These are phyloP conservation scores for Phytophthora sp. DNA, from an alignment of 352 stramenopile genomes.

Conservation along the genomic window DNA sequence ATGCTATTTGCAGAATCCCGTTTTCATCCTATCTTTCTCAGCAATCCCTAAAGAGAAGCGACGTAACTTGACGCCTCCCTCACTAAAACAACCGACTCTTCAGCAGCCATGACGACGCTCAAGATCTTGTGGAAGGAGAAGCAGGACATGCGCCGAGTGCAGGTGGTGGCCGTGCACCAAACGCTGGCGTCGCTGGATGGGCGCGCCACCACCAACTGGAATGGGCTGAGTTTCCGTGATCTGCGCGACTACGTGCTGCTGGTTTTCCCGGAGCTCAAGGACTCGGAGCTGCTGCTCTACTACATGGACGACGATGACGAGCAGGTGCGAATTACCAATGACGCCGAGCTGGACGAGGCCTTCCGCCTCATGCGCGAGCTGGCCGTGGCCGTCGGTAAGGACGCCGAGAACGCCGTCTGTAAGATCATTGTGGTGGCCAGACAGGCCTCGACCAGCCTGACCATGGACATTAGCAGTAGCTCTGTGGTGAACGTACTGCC, in stretches of 20 bases:
- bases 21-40: no score
- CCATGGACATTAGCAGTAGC: slow-evolving; percentile 37
- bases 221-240: slow-evolving; percentile 60
- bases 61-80: slow-evolving; percentile 3
- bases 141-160: slow-evolving; percentile 87
- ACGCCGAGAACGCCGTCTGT: slow-evolving; percentile 53
- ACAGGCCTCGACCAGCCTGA: slow-evolving; percentile 6
- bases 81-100: slow-evolving; percentile 29
- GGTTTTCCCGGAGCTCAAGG: slow-evolving; percentile 65
- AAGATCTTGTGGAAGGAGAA: slow-evolving; percentile 86
- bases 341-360: slow-evolving; percentile 77
- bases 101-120: slow-evolving; percentile 81
- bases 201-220: slow-evolving; percentile 35
- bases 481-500: slow-evolving; percentile 31
- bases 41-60: slow-evolving; percentile 4
- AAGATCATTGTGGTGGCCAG: slow-evolving; percentile 72
- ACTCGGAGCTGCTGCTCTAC: slow-evolving; percentile 66
- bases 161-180: slow-evolving; percentile 71
- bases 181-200: slow-evolving; percentile 55
- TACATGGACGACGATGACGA: slow-evolving; percentile 87
- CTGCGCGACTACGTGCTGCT: slow-evolving; percentile 72
- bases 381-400: slow-evolving; percentile 49
- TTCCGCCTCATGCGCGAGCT: slow-evolving; percentile 82
- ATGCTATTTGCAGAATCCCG: slow-evolving; percentile 7
- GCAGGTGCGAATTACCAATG: slow-evolving; percentile 84